These are phyloP conservation scores for Yamadazyma pseudoaaseri DNA, from an alignment of 1,139 yeast species.

Conservation along the genomic window DNA sequence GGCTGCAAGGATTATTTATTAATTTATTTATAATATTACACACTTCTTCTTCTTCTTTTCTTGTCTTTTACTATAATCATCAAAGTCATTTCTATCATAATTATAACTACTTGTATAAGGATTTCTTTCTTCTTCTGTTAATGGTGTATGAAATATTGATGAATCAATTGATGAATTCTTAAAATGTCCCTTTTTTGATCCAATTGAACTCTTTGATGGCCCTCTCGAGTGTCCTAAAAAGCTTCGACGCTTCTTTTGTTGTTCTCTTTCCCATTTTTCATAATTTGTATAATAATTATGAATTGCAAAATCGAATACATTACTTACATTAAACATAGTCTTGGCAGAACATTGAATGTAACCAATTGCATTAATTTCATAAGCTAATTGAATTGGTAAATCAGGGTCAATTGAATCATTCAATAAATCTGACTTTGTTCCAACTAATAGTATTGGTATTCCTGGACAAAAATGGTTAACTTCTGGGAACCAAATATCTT, in stretches of 20 bases:
- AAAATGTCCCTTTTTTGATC: conserved; percentile 31
- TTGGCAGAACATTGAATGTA: conserved; percentile 82
- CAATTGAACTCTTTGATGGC: conserved; percentile 20
- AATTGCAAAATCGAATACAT: conserved; percentile 61
- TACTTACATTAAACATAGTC: conserved; percentile 60
- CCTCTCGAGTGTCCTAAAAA: conserved; percentile 30
- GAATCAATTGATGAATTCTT: conserved; percentile 39
- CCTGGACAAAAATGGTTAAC: conserved; percentile 80
- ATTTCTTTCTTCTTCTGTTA: conserved; percentile 39
- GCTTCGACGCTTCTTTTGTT: conserved; percentile 30
- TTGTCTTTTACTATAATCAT: conserved; percentile 38
- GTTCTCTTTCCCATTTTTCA: conserved; percentile 38
- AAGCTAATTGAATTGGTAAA: conserved; percentile 56
- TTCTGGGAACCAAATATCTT: conserved; percentile 86
- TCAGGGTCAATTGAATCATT: conserved; percentile 40
- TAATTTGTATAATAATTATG: conserved; percentile 34
- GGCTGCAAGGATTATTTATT: too few species aligned
- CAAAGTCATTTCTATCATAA: conserved; percentile 39
- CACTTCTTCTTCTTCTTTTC: conserved; percentile 30
- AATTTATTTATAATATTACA: conserved; percentile 34
- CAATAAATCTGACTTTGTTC: conserved; percentile 68
- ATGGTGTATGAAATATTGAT: conserved; percentile 38
- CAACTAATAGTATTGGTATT: conserved; percentile 73
- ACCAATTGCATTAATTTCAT: conserved; percentile 68
- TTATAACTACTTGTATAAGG: conserved; percentile 20